Conservation (phyloP, 805 yeast genomes). For the Monosporozyma aerobia region DNA sequence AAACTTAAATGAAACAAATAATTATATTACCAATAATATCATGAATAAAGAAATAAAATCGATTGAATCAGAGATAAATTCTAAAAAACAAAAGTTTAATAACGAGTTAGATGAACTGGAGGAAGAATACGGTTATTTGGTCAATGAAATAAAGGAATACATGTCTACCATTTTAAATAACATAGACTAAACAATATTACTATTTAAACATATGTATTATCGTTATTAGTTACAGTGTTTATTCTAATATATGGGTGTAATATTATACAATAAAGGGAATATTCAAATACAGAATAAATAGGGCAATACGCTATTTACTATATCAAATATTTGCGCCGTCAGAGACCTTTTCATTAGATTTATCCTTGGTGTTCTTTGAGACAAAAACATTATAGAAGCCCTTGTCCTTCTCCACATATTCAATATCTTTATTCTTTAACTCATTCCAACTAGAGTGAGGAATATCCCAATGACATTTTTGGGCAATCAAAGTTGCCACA, state of each 20-base stretch:
- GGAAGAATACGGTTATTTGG: constrained; percentile 44
- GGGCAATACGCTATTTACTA: background rate
- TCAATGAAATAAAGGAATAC: constrained; percentile 46
- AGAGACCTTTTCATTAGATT: background rate
- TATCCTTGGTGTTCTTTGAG: background rate
- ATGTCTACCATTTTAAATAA: constrained; percentile 20
- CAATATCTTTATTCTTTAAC: constrained; percentile 17
- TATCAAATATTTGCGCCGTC: background rate
- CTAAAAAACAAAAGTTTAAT: constrained; percentile 38
- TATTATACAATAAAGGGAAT: background rate
- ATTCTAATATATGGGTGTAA: background rate
- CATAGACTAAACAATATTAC: constrained; percentile 4
- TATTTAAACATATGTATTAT: background rate
- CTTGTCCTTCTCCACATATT: constrained; percentile 19
- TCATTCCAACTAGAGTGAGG: constrained; percentile 43
- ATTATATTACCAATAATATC: constrained; percentile 33
- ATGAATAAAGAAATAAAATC: constrained; percentile 34
- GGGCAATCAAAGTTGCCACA: constrained; percentile 56
- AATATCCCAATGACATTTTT: constrained; percentile 51
- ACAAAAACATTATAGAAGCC: constrained; percentile 24
- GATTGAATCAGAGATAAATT: constrained; percentile 23
- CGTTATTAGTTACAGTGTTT: background rate
- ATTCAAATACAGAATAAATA: background rate
- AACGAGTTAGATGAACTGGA: constrained; percentile 45
- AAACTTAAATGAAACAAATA: constrained; percentile 40